Evolutionary conservation across 2,329 filamentous ascomycete genomes (phyloP).

Genomic region (Periglandula ipomoeae): DNA sequence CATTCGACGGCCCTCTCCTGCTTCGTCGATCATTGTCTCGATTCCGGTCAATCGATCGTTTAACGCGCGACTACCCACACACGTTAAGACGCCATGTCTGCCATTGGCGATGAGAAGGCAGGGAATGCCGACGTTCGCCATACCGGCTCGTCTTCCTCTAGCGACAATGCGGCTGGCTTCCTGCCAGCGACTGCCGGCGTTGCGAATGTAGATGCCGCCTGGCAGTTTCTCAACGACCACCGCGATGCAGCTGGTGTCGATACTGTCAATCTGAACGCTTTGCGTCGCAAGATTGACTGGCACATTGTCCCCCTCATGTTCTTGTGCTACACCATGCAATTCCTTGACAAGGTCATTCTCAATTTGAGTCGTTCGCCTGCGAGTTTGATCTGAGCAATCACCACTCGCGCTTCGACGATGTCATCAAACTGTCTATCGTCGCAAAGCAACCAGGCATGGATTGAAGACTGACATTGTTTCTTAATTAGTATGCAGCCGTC

Average conservation of each 20-base stretch:
- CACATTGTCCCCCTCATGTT: slow-evolving; percentile 55
- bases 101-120: slow-evolving; percentile 15
- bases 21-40: not conserved
- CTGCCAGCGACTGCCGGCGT: slow-evolving; percentile 4
- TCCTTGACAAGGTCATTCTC: slow-evolving; percentile 54
- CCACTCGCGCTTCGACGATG: not conserved
- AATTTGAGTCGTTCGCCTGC: slow-evolving; percentile 35
- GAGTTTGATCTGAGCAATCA: not conserved
- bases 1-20: not conserved
- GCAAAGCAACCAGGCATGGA: not conserved
- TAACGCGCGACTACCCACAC: not conserved
- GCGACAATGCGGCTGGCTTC: slow-evolving; percentile 4
- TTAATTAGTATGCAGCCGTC: slow-evolving; percentile 51
- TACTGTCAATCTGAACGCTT: slow-evolving; percentile 30
- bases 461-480: not conserved
- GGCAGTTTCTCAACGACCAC: slow-evolving; percentile 34
- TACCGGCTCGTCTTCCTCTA: slow-evolving; percentile 15
- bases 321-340: slow-evolving; percentile 51
- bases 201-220: slow-evolving; percentile 33
- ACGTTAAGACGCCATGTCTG: slow-evolving; percentile 17
- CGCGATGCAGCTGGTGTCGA: slow-evolving; percentile 25
- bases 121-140: slow-evolving; percentile 11
- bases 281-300: slow-evolving; percentile 49
- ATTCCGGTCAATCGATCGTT: not conserved
- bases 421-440: not conserved